phyloP scores from a whole-genome alignment of 192 early-diverging fungal species.

The Coemansia sp. region DNA sequence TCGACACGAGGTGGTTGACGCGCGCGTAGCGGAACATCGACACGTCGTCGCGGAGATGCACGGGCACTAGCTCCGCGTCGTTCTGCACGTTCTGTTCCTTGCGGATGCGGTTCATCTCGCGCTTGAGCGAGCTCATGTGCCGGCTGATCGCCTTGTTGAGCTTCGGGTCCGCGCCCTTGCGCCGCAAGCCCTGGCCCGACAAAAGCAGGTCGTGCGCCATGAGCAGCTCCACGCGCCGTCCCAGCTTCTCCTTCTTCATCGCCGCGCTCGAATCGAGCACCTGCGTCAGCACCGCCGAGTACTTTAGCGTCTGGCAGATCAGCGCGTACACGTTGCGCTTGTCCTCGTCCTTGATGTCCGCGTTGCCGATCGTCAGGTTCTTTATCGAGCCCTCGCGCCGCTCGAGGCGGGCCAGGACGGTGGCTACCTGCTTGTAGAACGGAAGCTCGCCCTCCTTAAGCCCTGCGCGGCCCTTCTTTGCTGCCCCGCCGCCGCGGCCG shows the following conservation, averaged over 20 bases:
- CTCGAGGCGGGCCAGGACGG: slow-evolving; percentile 70
- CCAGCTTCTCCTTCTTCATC: slow-evolving; percentile 38
- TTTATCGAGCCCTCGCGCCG: slow-evolving; percentile 77
- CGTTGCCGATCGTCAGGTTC: slow-evolving; percentile 66
- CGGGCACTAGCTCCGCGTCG: slow-evolving; percentile 72
- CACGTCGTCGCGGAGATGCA: slow-evolving; percentile 47
- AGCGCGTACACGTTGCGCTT: slow-evolving; percentile 89
- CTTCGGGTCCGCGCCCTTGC: slow-evolving; percentile 51
- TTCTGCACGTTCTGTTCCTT: slow-evolving; percentile 61
- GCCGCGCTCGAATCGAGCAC: slow-evolving; percentile 24
- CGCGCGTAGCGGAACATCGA: slow-evolving; percentile 80
- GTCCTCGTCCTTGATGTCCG: slow-evolving; percentile 54
- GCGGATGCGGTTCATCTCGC: slow-evolving; percentile 77
- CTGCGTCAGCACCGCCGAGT: slow-evolving; percentile 23
- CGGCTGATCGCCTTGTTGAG: slow-evolving; percentile 66
- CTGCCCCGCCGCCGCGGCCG: background rate
- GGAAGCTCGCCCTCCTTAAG: background rate
- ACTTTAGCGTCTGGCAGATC: slow-evolving; percentile 90
- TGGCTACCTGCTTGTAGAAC: slow-evolving; percentile 73
- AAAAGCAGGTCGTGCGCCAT: slow-evolving; percentile 90
- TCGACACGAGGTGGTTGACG: slow-evolving; percentile 78
- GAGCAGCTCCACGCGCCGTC: slow-evolving; percentile 55
- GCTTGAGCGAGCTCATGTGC: slow-evolving; percentile 67
- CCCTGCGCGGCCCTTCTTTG: background rate
- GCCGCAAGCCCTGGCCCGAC: slow-evolving; percentile 67